Conservation (phyloP, 2,329 filamentous ascomycete species). For the Orbilia quercus region DNA sequence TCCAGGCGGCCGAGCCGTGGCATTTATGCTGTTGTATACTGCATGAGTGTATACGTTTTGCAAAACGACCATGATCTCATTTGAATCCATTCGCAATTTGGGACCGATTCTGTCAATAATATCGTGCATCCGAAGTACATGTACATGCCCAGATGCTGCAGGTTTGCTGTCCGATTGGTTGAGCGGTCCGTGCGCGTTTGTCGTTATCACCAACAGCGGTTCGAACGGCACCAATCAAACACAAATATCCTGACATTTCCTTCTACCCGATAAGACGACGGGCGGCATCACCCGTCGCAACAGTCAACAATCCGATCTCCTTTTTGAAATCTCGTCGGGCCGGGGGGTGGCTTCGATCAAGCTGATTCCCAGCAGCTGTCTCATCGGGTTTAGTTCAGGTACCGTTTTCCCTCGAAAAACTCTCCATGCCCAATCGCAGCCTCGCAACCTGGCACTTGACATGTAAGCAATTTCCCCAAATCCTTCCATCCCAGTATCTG, state of each 20-base stretch:
- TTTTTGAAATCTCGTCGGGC: too few species aligned
- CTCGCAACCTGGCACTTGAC: conserved; percentile 3
- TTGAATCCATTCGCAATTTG: too few species aligned
- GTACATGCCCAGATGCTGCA: conserved; percentile 5
- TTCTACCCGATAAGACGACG: too few species aligned
- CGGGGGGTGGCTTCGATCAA: conserved; percentile 19
- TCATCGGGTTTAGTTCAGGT: conserved; percentile 41
- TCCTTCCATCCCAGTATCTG: conserved; percentile 1
- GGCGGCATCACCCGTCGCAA: conserved; percentile 3
- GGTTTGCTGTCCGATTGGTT: conserved; percentile 10
- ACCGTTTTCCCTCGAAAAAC: conserved; percentile 22
- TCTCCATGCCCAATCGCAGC: conserved; percentile 12
- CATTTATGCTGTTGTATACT: too few species aligned
- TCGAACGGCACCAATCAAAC: conserved; percentile 2
- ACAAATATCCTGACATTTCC: not conserved
- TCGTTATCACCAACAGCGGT: not conserved
- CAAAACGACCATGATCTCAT: too few species aligned
- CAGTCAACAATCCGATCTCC: not conserved
- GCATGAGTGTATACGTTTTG: too few species aligned
- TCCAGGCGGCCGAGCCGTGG: too few species aligned
- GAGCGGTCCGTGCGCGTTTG: conserved; percentile 6
- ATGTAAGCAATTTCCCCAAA: conserved; percentile 14
- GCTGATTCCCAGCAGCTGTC: not conserved
- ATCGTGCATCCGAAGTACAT: not conserved
- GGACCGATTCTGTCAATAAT: not conserved